Base-by-base conservation (phyloP, 352 stramenopile genomes). In the Hyaloperonospora brassicae region DNA sequence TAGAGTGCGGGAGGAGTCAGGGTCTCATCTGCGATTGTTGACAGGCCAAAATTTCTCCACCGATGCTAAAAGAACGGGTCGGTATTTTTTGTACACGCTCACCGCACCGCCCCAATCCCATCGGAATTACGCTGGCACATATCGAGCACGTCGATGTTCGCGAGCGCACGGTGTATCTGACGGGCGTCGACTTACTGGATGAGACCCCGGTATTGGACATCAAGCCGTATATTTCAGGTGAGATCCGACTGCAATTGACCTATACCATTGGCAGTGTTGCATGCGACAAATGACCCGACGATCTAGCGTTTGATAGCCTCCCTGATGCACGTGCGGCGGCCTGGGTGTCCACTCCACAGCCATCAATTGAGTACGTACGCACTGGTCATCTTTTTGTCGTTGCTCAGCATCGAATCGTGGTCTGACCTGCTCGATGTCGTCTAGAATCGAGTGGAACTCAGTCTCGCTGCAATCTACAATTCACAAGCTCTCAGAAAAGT, bases 121-220 rank as follows among this genome's bases (percentile, higher is more conserved):
- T 98, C 27, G 96, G 94, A 17, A 83, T 98, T 59, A 93, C 81
- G 6, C 64, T 95, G 6, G 92, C 85, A 34, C 93, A 87, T 57
- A 72, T 98, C 47, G 89, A 97, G 52, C 50, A 57, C 13, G 77
- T 97, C 12, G 67, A 95, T 54, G 64, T 62, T 39, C 55, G 57
- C 21, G 62, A 61, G 10, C 77, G 78, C 8, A 76, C 59, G 0
- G 76, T 98, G 24, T 74, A 82, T 56, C 63, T 98, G 35, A 78
- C 83, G 6, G 92, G 86, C 13, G 61, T 98, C 17, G 93, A 98
- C 54, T 74, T 98, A n/a, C 66, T 98, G 30, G 89, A 99, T 60
- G 94, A 92, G 47, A 99, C 97, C 2, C 97, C 97, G 6, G 84
- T 99, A 11, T 64, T 99, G 2, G 97, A 99, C 59, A 95, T 99